Base-by-base conservation (phyloP, 2,329 filamentous ascomycete genomes). In the Fusarium goolgardi region DNA sequence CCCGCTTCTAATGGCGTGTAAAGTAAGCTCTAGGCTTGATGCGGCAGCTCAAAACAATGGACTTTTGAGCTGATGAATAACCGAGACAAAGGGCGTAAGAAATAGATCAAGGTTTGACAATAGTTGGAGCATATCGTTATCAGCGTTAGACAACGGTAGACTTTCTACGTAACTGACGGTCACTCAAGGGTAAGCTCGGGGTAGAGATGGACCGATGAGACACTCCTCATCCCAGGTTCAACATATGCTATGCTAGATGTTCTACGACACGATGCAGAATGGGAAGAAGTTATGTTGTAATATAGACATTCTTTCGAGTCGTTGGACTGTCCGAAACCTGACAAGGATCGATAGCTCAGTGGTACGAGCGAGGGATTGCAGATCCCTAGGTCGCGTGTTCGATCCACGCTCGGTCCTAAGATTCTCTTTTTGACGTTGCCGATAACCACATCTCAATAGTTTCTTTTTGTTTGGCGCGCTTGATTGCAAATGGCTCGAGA, bases 331-430 rank as follows among this genome's bases (percentile, higher is more conserved):
- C 8, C 12, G 27, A 31, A 15, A 3, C 3, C 2, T 1, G 5
- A 18, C 18, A 41, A 51, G 65, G 65, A 68, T 69, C 65, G 65
- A 68, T 68, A 68, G 65, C 65, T 68, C 65, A 68, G 65, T 69
- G 65, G 61, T 68, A 68, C 43, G 65, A 68, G 65, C 65, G 65
- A 69, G 65, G 65, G 65, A 68, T 66, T 68, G 65, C 65, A 68
- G 65, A 68, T 68, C 65, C 65, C 65, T 69, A 68, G 65, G 65
- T 68, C 65, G 65, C 65, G 65, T 68, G 65, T 68, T 68, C 65
- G 56, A 68, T 68, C 65, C 65, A 68, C 65, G 65, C 65, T 68
- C 65, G 65, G 65, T 68, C 65, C 65, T 68, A 6, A 2, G 5
- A 0, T 10, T 23, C 9, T 1, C 21, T 65, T 65, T 65, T 59